A percentile compares a stretch with the other conserved stretches of the same genome.
phyloP scores from a whole-genome alignment of 2,329 filamentous ascomycete genomes.

The Colletotrichum incanum region DNA sequence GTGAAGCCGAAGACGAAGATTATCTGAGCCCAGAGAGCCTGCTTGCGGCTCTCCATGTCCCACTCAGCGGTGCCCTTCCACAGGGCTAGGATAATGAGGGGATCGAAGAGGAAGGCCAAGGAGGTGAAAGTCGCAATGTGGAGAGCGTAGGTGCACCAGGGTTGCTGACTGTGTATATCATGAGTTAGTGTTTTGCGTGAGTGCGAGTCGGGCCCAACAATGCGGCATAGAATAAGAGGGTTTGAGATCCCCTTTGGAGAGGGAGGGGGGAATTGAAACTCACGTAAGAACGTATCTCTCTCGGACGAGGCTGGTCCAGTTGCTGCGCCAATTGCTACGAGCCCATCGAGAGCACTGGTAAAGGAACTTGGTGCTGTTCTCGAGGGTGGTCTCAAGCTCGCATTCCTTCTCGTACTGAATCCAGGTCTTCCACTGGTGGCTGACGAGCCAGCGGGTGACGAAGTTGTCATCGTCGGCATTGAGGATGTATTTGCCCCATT shows the following conservation, averaged over 20 bases:
- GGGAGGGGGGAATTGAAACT: constrained; percentile 62
- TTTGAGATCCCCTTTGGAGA: neutral
- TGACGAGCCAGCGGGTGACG: constrained; percentile 95
- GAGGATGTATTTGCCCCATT: constrained; percentile 89
- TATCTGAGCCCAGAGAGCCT: constrained; percentile 74
- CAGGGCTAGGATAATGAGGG: constrained; percentile 78
- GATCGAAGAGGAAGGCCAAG: constrained; percentile 85
- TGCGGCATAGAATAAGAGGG: constrained; percentile 8
- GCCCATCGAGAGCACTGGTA: constrained; percentile 97
- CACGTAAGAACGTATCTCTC: constrained; percentile 91
- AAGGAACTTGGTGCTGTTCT: constrained; percentile 89
- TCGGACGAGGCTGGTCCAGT: constrained; percentile 88
- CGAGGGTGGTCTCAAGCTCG: constrained; percentile 92
- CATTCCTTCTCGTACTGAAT: constrained; percentile 95
- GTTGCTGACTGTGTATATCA: constrained; percentile 78
- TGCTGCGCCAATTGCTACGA: constrained; percentile 97
- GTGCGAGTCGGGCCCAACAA: neutral
- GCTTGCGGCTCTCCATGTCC: constrained; percentile 66
- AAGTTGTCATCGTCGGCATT: constrained; percentile 99
- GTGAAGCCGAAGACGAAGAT: constrained; percentile 85
- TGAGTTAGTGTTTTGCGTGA: constrained; percentile 41
- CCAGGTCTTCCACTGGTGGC: constrained; percentile 92
- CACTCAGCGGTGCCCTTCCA: constrained; percentile 78
- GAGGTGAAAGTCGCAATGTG: constrained; percentile 94
- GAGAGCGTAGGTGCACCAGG: constrained; percentile 94